Conservation (phyloP, 83 land plant genomes). For the Picea abies region DNA sequence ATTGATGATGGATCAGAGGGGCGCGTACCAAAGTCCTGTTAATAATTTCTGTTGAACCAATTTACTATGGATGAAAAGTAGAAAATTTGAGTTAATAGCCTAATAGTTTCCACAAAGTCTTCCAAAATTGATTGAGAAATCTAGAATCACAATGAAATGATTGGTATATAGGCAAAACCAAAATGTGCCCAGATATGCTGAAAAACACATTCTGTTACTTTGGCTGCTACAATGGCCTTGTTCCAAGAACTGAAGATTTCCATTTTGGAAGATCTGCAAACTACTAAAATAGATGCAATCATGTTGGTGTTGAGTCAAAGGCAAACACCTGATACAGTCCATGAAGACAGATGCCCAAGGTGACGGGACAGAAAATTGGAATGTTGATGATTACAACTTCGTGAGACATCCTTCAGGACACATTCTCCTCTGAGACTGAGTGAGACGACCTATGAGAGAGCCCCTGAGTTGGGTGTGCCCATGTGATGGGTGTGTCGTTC, state of each 20-base stretch:
- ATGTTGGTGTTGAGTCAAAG: background rate
- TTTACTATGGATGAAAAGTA: background rate
- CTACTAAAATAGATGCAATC: background rate
- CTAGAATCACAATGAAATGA: background rate
- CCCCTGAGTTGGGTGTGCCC: too few species aligned
- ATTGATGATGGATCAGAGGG: background rate
- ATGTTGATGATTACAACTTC: too few species aligned
- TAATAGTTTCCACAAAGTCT: background rate
- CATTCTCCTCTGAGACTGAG: too few species aligned
- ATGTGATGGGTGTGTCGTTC: too few species aligned
- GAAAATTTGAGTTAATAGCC: background rate
- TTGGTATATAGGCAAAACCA: background rate
- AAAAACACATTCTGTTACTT: background rate
- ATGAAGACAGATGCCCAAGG: background rate
- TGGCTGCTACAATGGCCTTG: background rate
- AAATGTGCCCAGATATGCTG: background rate
- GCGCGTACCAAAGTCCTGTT: background rate
- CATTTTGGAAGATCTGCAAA: background rate
- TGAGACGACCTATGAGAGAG: too few species aligned
- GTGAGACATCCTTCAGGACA: too few species aligned
- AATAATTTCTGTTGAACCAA: background rate
- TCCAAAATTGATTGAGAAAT: background rate
- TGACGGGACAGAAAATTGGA: background rate
- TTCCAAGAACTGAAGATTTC: background rate
- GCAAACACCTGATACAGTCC: background rate